Evolutionary conservation across 805 yeast genomes (phyloP).

Genomic region (Nakazawaea populi): DNA sequence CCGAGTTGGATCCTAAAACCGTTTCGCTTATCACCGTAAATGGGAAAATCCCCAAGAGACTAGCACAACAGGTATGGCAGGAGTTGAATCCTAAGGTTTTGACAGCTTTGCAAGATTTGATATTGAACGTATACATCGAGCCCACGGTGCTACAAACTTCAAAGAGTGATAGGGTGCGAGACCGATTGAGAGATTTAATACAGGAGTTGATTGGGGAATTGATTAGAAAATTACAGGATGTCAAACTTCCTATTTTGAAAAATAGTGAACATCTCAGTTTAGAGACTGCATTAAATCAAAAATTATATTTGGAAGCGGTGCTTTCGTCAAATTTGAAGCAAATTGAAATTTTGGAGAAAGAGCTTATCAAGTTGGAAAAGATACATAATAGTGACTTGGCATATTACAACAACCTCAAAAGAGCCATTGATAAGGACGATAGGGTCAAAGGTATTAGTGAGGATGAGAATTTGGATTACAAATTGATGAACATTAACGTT

Average conservation of each 20-base stretch:
- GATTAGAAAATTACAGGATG: not conserved
- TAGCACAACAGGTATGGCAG: slow-evolving; percentile 9
- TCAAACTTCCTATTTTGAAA: slow-evolving; percentile 3
- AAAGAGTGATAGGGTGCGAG: slow-evolving; percentile 6
- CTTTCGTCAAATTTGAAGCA: slow-evolving; percentile 10
- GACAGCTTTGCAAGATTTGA: not conserved
- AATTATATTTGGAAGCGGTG: slow-evolving; percentile 8
- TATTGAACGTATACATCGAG: slow-evolving; percentile 4
- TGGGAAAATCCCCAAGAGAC: slow-evolving; percentile 1
- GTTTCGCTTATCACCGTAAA: slow-evolving; percentile 2
- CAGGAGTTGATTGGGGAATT: slow-evolving; percentile 3
- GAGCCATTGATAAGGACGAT: not conserved
- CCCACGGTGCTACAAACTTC: slow-evolving; percentile 5
- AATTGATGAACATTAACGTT: not conserved
- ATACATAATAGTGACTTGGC: slow-evolving; percentile 1
- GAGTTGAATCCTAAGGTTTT: not conserved
- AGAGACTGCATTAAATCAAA: not conserved
- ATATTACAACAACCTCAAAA: slow-evolving; percentile 1
- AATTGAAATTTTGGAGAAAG: slow-evolving; percentile 5
- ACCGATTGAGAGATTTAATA: slow-evolving; percentile 4
- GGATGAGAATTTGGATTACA: slow-evolving; percentile 4
- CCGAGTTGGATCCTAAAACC: not conserved
- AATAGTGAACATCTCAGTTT: not conserved
- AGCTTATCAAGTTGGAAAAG: slow-evolving; percentile 4
- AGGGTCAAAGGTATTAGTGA: not conserved